Evolutionary conservation across 108 stramenopile species (phyloP).

Genomic region (Cyclostephanos invisitatus): DNA sequence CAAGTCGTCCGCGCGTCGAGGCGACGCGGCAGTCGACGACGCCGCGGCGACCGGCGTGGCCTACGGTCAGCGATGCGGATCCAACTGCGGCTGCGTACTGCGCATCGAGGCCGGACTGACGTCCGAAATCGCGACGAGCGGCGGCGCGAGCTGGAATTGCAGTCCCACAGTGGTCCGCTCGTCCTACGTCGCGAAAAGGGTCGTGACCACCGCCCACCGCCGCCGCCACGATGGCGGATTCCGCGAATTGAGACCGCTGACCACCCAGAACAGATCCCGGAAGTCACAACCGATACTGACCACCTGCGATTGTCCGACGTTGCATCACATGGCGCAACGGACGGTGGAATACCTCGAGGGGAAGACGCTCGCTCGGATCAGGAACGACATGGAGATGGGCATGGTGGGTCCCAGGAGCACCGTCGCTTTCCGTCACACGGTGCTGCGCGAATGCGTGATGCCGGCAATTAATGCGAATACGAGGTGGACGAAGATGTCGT

Average conservation of each 20-base stretch:
- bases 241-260: slow-evolving; percentile 48
- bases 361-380: slow-evolving; percentile 42
- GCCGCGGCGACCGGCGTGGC: slow-evolving; percentile 25
- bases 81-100: slow-evolving; percentile 76
- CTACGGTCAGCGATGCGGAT: slow-evolving; percentile 84
- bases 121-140: slow-evolving; percentile 9
- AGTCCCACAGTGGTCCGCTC: slow-evolving; percentile 41
- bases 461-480: slow-evolving; percentile 25
- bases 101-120: slow-evolving; percentile 69
- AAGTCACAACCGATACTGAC: slow-evolving; percentile 54
- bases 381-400: slow-evolving; percentile 57
- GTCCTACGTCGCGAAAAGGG: slow-evolving; percentile 68
- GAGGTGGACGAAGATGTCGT: slow-evolving; percentile 7
- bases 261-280: slow-evolving; percentile 15
- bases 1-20: background rate
- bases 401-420: slow-evolving; percentile 52
- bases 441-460: slow-evolving; percentile 50
- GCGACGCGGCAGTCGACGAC: background rate
- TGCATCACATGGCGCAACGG: slow-evolving; percentile 62
- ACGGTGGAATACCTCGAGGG: slow-evolving; percentile 48
- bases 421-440: slow-evolving; percentile 66
- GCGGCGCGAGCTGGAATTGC: background rate
- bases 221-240: slow-evolving; percentile 8
- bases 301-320: slow-evolving; percentile 71
- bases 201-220: slow-evolving; percentile 34